phyloP scores from a whole-genome alignment of 2,329 filamentous ascomycete species.

The Fusarium concolor region DNA sequence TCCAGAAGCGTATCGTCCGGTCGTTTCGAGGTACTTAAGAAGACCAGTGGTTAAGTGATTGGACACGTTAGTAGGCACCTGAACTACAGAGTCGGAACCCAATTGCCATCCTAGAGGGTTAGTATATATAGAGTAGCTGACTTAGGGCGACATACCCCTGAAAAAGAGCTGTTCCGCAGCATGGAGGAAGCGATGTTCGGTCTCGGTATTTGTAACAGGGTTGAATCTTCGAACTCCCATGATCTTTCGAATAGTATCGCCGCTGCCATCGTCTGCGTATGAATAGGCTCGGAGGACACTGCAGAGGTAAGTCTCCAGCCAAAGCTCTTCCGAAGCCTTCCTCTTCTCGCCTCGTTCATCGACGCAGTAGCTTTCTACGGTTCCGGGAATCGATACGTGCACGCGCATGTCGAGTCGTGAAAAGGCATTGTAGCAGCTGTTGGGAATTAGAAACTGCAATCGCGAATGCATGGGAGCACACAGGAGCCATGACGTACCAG shows the following conservation, averaged over 20 bases:
- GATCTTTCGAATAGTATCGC: slow-evolving; percentile 95
- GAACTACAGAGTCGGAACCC: slow-evolving; percentile 95
- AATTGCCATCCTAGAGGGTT: slow-evolving; percentile 81
- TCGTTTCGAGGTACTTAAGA: slow-evolving; percentile 94
- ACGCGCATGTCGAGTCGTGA: slow-evolving; percentile 98
- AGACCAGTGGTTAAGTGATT: slow-evolving; percentile 96
- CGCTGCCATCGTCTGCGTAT: slow-evolving; percentile 94
- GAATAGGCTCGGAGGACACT: slow-evolving; percentile 94
- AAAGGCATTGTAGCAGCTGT: slow-evolving; percentile 96
- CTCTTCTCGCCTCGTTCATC: slow-evolving; percentile 97
- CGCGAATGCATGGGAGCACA: slow-evolving; percentile 47
- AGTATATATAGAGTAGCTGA: slow-evolving; percentile 14
- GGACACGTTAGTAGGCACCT: slow-evolving; percentile 95
- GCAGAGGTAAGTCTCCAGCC: slow-evolving; percentile 98
- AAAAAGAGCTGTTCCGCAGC: slow-evolving; percentile 97
- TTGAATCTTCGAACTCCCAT: slow-evolving; percentile 98
- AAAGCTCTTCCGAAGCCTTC: slow-evolving; percentile 91
- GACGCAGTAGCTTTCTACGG: slow-evolving; percentile 96
- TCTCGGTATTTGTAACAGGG: slow-evolving; percentile 97
- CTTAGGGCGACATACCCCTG: slow-evolving; percentile 68
- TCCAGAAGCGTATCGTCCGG: slow-evolving; percentile 91
- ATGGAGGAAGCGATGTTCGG: slow-evolving; percentile 94
- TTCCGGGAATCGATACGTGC: slow-evolving; percentile 95
- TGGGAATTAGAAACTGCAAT: slow-evolving; percentile 6
- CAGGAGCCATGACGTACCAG: slow-evolving; percentile 69